Evolutionary conservation across 768 basidiomycete species (phyloP), one percentile per base, ranked within the genome.

Genomic region (Lentinula detonsa): DNA sequence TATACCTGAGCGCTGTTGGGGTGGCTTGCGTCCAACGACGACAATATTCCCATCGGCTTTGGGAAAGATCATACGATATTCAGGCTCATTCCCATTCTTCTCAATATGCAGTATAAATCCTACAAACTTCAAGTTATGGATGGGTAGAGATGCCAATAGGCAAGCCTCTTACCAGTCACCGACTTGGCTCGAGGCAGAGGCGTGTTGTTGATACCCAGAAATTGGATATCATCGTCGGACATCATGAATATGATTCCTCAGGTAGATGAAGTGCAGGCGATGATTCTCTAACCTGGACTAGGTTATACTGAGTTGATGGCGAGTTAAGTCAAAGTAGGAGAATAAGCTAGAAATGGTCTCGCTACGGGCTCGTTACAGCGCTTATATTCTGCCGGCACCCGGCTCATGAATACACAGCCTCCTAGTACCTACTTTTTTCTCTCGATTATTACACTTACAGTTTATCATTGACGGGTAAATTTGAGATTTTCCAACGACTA

Each of bases 21-120:
- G 78, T 9, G 89, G 84, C 61, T 84, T 84, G 51, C 90, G 85
- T 4, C 90, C 90, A 67, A 92, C 84, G 63, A 82, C 77, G 15
- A 91, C 76, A 51, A 81, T 79, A 46, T 72, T 72, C 4, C 81
- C 78, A 57, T 75, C 72, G 31, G 78, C 67, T 66, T 84, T 82
- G 68, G 74, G 72, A 71, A 88, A 90, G 2, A 76, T 73, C 64
- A 90, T 68, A 21, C 69, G 66, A 65, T 81, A 79, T 10, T 77
- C 72, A 11, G 77, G 71, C 56, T 77, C 76, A 34, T 76, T 73
- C 59, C 75, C 80, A 49, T 74, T 76, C 67, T 78, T 78, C 65
- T 87, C 83, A 65, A 89, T 74, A 62, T 84, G 81, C 40, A 91
- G 72, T 51, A 74, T 74, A 62, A 90, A 74, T 63, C 86, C 89